phyloP scores from a whole-genome alignment of 2,329 filamentous ascomycete genomes.

The Colletotrichum agaves region DNA sequence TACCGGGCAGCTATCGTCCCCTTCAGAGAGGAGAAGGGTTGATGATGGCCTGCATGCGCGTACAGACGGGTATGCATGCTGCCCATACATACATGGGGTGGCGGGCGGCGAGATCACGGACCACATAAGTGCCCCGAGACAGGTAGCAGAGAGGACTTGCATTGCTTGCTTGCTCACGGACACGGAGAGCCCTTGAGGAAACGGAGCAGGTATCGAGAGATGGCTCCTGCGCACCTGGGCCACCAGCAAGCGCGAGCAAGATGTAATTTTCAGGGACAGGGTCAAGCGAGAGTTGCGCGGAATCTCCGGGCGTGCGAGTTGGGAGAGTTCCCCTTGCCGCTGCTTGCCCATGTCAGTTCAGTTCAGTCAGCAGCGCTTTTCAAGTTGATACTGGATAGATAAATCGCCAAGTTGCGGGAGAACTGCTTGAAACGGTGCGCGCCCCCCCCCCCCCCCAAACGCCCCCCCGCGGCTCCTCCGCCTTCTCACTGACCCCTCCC shows the following conservation, averaged over 20 bases:
- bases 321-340: conserved; percentile 9
- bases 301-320: conserved; percentile 15
- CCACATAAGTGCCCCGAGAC: conserved; percentile 30
- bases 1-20: conserved; percentile 14
- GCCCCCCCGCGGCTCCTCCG: no score
- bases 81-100: conserved; percentile 36
- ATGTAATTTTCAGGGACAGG: conserved; percentile 33
- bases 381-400: conserved; percentile 19
- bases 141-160: not conserved
- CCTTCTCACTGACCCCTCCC: not conserved
- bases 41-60: conserved; percentile 36
- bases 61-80: conserved; percentile 36
- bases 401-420: conserved; percentile 20
- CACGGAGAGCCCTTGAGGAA: conserved; percentile 11
- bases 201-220: conserved; percentile 34
- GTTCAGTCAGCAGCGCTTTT: not conserved
- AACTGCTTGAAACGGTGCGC: conserved; percentile 31
- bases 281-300: conserved; percentile 33
- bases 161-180: conserved; percentile 12
- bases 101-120: conserved; percentile 36
- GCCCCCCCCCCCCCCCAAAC: no score
- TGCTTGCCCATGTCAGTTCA: conserved; percentile 14
- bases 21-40: conserved; percentile 16
- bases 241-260: conserved; percentile 28
- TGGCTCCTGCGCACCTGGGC: conserved; percentile 36